phyloP scores from a whole-genome alignment of 2,329 filamentous ascomycete species.

The Colletotrichum sublineola region DNA sequence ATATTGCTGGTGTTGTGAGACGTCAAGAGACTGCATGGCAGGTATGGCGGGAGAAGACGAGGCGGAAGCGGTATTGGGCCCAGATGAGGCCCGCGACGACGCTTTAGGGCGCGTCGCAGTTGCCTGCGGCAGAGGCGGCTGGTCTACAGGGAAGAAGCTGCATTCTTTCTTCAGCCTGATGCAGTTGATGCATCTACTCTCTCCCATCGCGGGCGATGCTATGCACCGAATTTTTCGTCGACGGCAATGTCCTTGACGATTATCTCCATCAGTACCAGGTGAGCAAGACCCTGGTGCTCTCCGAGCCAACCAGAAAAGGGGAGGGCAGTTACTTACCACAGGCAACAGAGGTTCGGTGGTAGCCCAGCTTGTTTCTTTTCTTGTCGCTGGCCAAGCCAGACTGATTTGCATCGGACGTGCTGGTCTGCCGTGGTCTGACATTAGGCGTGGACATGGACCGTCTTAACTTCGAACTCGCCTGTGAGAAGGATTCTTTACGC shows the following conservation, averaged over 20 bases:
- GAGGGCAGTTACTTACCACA: slow-evolving; percentile 78
- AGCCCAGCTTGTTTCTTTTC: slow-evolving; percentile 90
- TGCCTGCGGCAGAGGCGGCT: slow-evolving; percentile 65
- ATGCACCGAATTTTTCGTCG: slow-evolving; percentile 94
- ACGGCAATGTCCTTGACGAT: slow-evolving; percentile 82
- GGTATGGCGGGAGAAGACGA: slow-evolving; percentile 64
- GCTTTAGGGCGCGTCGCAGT: slow-evolving; percentile 60
- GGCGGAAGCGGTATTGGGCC: slow-evolving; percentile 58
- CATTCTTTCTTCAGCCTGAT: slow-evolving; percentile 96
- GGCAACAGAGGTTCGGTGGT: slow-evolving; percentile 94
- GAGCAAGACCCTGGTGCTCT: neutral
- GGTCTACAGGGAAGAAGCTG: slow-evolving; percentile 91
- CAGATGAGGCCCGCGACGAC: slow-evolving; percentile 54
- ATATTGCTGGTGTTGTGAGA: slow-evolving; percentile 57
- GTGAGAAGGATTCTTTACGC: slow-evolving; percentile 54
- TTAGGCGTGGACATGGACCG: slow-evolving; percentile 65
- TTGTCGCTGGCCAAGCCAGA: slow-evolving; percentile 62
- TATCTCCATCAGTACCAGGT: slow-evolving; percentile 17
- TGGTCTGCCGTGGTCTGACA: slow-evolving; percentile 58
- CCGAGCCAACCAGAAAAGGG: slow-evolving; percentile 5
- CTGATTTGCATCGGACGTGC: slow-evolving; percentile 51
- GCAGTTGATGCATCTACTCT: slow-evolving; percentile 89
- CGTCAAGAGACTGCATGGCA: slow-evolving; percentile 57
- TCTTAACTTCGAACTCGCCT: slow-evolving; percentile 57
- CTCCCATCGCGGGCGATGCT: slow-evolving; percentile 77